Percentiles rank a stretch among this genome's conserved stretches.
Evolutionary conservation across 148 eudicot species (phyloP).

Genomic region (Vaccinium myrtillus): DNA sequence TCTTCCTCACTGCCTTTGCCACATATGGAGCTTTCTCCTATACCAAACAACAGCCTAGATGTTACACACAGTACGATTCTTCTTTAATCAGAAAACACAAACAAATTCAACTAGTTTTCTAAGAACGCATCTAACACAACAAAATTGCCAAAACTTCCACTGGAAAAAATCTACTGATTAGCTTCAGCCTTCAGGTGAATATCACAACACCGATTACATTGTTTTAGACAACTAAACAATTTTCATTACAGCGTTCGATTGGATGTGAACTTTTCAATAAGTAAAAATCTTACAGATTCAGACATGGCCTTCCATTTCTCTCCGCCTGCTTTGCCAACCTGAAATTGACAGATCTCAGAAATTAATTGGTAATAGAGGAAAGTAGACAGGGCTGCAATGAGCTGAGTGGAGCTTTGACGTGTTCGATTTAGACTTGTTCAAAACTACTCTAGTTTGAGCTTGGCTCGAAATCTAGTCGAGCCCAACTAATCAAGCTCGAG

Average conservation of each 20-base stretch:
- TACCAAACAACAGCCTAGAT: background rate
- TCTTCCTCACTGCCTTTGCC: conserved; percentile 25
- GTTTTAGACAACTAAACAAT: too few species aligned
- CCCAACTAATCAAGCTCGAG: background rate
- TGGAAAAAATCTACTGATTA: background rate
- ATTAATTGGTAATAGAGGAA: background rate
- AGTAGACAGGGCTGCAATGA: background rate
- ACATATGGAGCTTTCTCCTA: conserved; percentile 30
- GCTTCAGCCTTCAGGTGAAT: background rate
- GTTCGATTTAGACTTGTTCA: background rate
- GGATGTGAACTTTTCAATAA: background rate
- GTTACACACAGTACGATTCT: background rate
- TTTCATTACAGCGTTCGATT: background rate
- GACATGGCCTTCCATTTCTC: conserved; percentile 25
- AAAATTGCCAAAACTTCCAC: background rate
- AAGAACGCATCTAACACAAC: background rate
- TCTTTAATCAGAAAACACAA: background rate
- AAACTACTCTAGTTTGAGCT: background rate
- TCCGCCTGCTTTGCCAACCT: conserved; percentile 27
- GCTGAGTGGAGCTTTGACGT: background rate
- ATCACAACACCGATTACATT: background rate
- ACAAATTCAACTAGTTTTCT: background rate
- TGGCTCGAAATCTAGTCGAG: background rate
- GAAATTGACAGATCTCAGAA: background rate
- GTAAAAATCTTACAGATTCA: conserved; percentile 20